phyloP scores from a whole-genome alignment of 768 basidiomycete species.

The Porphyrellus cyaneotinctus region DNA sequence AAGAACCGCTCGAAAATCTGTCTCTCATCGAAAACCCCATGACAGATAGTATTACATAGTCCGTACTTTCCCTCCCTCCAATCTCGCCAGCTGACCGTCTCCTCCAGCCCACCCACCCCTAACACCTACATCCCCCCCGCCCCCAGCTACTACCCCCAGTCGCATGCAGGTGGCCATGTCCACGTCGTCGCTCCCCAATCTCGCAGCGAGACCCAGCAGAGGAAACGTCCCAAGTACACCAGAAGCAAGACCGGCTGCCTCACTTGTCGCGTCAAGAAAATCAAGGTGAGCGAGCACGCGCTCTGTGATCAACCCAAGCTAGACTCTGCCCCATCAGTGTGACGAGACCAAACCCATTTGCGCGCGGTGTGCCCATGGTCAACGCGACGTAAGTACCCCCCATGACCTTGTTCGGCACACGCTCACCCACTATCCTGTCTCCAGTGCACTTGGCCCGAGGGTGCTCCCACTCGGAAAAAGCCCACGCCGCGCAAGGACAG shows the following conservation, averaged over 20 bases:
- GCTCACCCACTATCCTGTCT: constrained; percentile 6
- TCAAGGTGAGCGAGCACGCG: constrained; percentile 61
- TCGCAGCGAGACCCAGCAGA: constrained; percentile 49
- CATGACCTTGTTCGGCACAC: constrained; percentile 2
- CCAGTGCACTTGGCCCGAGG: constrained; percentile 84
- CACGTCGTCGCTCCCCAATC: constrained; percentile 48
- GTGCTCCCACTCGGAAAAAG: constrained; percentile 69
- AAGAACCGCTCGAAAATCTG: constrained; percentile 34
- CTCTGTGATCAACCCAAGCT: neutral
- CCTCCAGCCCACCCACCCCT: constrained; percentile 34
- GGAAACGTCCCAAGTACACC: constrained; percentile 90
- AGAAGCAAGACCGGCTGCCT: constrained; percentile 93
- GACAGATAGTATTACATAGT: constrained; percentile 56
- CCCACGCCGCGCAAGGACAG: constrained; percentile 53
- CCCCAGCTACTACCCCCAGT: constrained; percentile 34
- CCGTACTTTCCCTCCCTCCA: constrained; percentile 26
- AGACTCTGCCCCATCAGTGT: constrained; percentile 48
- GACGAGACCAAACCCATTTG: constrained; percentile 89
- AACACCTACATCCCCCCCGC: constrained; percentile 40
- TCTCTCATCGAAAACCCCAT: constrained; percentile 42
- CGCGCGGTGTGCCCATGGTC: constrained; percentile 80
- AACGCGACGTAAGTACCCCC: constrained; percentile 60
- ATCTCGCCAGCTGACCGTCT: constrained; percentile 16
- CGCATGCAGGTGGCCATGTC: constrained; percentile 33
- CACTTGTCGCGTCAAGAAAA: constrained; percentile 91